Evolutionary conservation across 2,329 filamentous ascomycete species (phyloP), one percentile per base, ranked within the genome.

Genomic region (Clonostachys rhizophaga): DNA sequence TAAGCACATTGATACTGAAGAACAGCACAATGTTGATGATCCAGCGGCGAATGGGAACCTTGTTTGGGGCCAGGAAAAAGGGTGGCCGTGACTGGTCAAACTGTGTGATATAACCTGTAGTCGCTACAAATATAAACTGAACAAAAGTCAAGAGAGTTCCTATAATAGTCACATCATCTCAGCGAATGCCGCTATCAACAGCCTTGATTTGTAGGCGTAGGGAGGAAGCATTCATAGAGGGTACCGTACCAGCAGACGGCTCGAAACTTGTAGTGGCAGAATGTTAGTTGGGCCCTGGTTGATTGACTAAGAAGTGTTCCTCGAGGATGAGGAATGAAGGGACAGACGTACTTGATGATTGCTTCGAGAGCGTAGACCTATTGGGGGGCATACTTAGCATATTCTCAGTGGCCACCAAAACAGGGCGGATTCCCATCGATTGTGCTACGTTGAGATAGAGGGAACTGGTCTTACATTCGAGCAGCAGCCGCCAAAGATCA

Each of bases 401-500:
- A n/a, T 34, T 16, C 10, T 5, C n/a, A 34, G 12, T 34, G 9
- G 10, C 9, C 24, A 39, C 12, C 24, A 18, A 39, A 18, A 9
- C 36, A 39, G 14, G 17, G 3, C 12, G 6, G 36, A 39, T 11
- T 18, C 10, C 36, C 36, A 18, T 30, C 24, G 36, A 8, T 39
- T n/a, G 36, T n/a, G 14, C 36, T 39, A 39, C 36, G 8, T 20
- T 24, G n/a, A 17, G 20, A 20, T 16, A 24, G 16, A 42, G 40
- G 9, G 41, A 34, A 18, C 24, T 16, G 42, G 17, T n/a, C 18
- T 68, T 72, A 91, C 91, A 76, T 96, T 96, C 35, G 89, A 90
- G 70, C 91, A 96, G 63, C 91, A 96, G 33, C 94, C 94, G 45
- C 94, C 94, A 66, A 99, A 96, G 50, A 99, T 97, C 54, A 97